Base-by-base conservation (phyloP, 345 rosid genomes). In the Gossypium thurberi region DNA sequence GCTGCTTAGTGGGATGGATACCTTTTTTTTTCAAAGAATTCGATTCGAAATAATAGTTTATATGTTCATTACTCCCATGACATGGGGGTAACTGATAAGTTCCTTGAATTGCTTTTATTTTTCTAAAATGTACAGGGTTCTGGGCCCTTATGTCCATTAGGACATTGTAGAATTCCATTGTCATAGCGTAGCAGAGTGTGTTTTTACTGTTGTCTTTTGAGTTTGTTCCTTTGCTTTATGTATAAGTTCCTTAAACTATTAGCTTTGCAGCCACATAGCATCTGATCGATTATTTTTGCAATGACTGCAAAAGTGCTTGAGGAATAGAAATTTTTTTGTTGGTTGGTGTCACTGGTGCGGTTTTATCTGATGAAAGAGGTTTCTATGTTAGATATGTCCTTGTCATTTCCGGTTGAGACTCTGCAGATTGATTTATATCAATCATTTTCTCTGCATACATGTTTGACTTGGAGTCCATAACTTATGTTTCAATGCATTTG, bases 61-160 rank as follows among this genome's bases (percentile, higher is more conserved):
- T 66, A 13, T 46, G 70, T 47, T 44, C 28, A 47, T 46, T 66
- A 47, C 47, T 17, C 47, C 47, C n/a, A 62, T 13, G 10, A 33
- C 40, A 9, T 2, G 21, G 37, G 23, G 21, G 8, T 62, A 17
- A 17, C 13, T 3, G 42, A 47, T 66, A 14, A 28, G 18, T 47
- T 47, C 40, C 20, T 66, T 14, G 42, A 66, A 65, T 40, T 23
- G 40, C 14, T 47, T 66, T 46, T 46, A 66, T 14, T 23, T 25
- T 55, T 25, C 71, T 50, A 58, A 20, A 26, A 50, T 17, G 37
- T 67, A 50, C 59, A 15, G 59, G 43, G 57, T 68, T 26, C 59
- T 8, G 71, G 71, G 71, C 44, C 58, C 71, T 25, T 50, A 17
- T 48, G 58, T 68, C 43, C 71, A 68, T 50, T 48, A 50, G 71